Percentiles rank a stretch among this genome's conserved stretches.
phyloP scores from a whole-genome alignment of 371 early-diverging fungal genomes.

The Rhizomucor pusillus region DNA sequence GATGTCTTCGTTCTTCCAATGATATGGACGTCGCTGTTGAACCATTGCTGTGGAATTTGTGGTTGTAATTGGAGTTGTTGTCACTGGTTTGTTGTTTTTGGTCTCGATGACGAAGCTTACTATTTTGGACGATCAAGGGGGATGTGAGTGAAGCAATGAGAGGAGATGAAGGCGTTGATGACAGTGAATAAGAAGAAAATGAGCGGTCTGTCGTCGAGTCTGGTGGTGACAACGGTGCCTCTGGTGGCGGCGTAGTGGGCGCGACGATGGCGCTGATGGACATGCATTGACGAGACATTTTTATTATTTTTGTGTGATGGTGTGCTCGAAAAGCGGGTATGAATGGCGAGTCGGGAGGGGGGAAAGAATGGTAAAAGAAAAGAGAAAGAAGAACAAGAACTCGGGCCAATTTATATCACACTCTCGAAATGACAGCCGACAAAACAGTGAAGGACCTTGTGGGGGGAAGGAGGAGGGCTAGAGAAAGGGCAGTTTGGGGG shows the following conservation, averaged over 20 bases:
- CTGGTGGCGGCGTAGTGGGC: slow-evolving; percentile 8
- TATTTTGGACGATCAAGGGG: background rate
- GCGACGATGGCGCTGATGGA: slow-evolving; percentile 32
- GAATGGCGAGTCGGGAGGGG: background rate
- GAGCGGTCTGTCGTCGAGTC: slow-evolving; percentile 11
- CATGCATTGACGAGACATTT: slow-evolving; percentile 34
- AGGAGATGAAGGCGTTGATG: too few relatives aligned
- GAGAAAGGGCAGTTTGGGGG: too few relatives aligned
- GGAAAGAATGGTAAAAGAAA: slow-evolving; percentile 7
- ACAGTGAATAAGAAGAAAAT: too few relatives aligned
- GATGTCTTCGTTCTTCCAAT: slow-evolving; percentile 49
- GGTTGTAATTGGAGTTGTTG: too few relatives aligned
- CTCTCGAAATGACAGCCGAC: too few relatives aligned
- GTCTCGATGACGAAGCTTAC: background rate
- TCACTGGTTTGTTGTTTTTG: background rate
- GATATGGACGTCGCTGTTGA: slow-evolving; percentile 50
- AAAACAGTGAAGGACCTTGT: too few relatives aligned
- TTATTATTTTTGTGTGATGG: too few relatives aligned
- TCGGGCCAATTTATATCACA: slow-evolving; percentile 5
- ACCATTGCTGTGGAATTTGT: background rate
- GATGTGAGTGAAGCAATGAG: background rate
- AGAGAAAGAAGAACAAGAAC: background rate
- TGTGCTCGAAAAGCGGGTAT: too few relatives aligned
- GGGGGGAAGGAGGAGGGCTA: too few relatives aligned
- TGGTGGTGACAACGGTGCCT: slow-evolving; percentile 27